Evolutionary conservation across 2,329 filamentous ascomycete genomes (phyloP), one percentile per base, ranked within the genome.

Genomic region (Fusarium chlamydosporum): DNA sequence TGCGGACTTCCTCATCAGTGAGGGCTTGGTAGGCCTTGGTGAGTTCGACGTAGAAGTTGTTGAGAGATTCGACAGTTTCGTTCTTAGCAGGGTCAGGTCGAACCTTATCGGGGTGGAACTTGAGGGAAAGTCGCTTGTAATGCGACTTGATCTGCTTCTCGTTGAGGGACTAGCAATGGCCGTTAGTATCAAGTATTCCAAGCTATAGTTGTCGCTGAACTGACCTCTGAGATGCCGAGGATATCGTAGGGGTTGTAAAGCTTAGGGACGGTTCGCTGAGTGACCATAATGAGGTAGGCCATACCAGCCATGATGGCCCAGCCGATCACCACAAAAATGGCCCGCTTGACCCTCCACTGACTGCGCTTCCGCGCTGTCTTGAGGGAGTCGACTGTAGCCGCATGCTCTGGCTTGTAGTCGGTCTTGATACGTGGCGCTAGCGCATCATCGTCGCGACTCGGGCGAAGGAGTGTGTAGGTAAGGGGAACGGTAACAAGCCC

Each of bases 191-290:
- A 47, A 34, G 50, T 11, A 29, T 34, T n/a, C 18, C 15, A 33
- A 33, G n/a, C 10, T 23, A 23, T 34, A 2, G 31, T 40, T 15
- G 50, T 40, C 45, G 46, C 40, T 34, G 48, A 45, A 51, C 86
- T 74, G 83, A 93, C 91, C 80, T 94, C 92, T 72, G 92, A 89
- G 58, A 99, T 87, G 45, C 92, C 93, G 59, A 99, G 83, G 73
- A 99, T 96, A 72, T 97, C 92, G 82, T 98, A 99, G 2, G 96
- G 96, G 81, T 99, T 96, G 92, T 95, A 99, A 59, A 97, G 86
- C 82, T 96, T 93, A 47, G 89, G 86, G 31, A 85, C 80, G 2
- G 89, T 88, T 59, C 87, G 87, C 72, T 92, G 88, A 57, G 94
- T 96, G 50, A 92, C 90, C 63, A 90, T 79, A 77, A 98, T 97